Conservation (phyloP, 345 rosid genomes). For the Eucalyptus brandiana region DNA sequence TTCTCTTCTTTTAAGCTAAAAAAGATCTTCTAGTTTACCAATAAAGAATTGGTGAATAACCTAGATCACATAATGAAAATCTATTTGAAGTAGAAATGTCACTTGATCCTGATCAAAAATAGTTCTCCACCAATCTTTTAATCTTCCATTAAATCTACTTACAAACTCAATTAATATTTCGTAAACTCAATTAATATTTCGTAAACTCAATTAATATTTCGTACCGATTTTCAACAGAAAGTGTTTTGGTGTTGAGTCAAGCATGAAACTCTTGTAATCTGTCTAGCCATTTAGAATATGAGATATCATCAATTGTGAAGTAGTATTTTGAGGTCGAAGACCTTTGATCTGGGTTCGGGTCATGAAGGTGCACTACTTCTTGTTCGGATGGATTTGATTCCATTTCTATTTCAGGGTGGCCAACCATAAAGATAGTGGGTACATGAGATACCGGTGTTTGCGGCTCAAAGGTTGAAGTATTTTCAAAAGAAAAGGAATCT, state of each 20-base stretch:
- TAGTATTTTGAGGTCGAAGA: background rate
- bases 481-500: background rate
- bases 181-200: too few species aligned
- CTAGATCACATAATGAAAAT: background rate
- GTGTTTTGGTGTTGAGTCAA: background rate
- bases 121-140: background rate
- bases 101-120: background rate
- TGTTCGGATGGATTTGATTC: background rate
- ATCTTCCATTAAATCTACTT: background rate
- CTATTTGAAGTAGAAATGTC: background rate
- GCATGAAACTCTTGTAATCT: background rate
- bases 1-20: background rate
- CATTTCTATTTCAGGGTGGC: accelerated
- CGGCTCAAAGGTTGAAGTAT: background rate
- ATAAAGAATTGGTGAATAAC: background rate
- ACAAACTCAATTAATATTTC: background rate
- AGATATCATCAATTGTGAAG: background rate
- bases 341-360: background rate
- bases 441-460: background rate
- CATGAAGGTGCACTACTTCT: background rate
- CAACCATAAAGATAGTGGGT: background rate
- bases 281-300: background rate
- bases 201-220: background rate
- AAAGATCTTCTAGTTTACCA: background rate
- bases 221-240: accelerated